Conservation (phyloP, 2,329 filamentous ascomycete species). For the Cadophora malorum region DNA sequence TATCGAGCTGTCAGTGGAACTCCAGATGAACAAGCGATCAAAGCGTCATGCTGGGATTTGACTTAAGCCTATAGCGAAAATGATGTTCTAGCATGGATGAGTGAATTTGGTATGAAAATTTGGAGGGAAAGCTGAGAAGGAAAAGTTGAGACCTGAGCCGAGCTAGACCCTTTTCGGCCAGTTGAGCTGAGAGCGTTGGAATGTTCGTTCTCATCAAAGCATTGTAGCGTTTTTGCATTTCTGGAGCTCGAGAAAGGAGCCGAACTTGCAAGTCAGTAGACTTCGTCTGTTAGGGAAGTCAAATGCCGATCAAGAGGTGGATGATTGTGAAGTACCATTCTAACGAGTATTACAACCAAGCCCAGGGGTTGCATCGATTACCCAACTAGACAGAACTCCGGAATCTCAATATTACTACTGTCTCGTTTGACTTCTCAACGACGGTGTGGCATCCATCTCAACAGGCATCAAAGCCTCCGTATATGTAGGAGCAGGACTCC, state of each 20-base stretch:
- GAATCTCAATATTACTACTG: neutral
- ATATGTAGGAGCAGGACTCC: conserved; percentile 14
- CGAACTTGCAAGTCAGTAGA: neutral
- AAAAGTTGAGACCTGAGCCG: neutral
- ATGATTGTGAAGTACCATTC: neutral
- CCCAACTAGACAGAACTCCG: neutral
- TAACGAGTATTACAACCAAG: neutral
- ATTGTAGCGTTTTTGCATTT: neutral
- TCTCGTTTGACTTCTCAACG: neutral
- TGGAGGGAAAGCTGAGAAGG: neutral
- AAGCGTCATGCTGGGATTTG: neutral
- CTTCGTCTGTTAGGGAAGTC: neutral
- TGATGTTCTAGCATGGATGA: neutral
- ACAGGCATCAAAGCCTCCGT: conserved; percentile 15
- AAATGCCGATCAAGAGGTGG: neutral
- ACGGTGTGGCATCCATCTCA: conserved; percentile 20
- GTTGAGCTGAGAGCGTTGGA: neutral
- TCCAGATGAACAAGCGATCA: neutral
- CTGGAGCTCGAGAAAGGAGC: neutral
- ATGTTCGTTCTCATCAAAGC: neutral
- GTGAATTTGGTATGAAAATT: neutral
- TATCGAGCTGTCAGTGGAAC: neutral
- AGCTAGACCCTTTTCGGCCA: neutral
- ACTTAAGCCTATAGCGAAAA: neutral
- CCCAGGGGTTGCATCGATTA: neutral